Percentiles rank a stretch among this genome's conserved stretches.
Evolutionary conservation across 1,139 yeast species (phyloP).

Genomic region (Zygosaccharomyces sapae): DNA sequence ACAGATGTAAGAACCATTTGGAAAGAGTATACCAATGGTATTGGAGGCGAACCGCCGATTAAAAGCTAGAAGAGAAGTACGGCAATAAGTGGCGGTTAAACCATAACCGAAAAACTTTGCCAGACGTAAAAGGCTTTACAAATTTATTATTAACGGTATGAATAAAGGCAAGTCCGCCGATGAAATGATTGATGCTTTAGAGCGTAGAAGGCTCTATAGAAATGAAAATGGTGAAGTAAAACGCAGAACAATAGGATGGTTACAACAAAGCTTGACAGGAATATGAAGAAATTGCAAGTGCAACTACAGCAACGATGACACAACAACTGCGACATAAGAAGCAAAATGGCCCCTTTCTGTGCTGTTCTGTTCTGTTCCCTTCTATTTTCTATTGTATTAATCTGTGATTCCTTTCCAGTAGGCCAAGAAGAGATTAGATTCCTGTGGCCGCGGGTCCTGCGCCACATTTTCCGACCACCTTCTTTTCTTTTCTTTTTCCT

Average conservation of each 20-base stretch:
- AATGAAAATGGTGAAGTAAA: slow-evolving; percentile 35
- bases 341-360: too few relatives aligned
- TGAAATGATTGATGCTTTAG: slow-evolving; percentile 34
- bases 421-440: too few relatives aligned
- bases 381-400: too few relatives aligned
- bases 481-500: too few relatives aligned
- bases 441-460: too few relatives aligned
- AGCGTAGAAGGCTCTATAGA: slow-evolving; percentile 31
- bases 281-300: too few relatives aligned
- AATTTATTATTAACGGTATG: slow-evolving; percentile 37
- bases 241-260: slow-evolving; percentile 37
- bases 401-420: too few relatives aligned
- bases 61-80: slow-evolving; percentile 35
- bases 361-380: too few relatives aligned
- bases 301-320: too few relatives aligned
- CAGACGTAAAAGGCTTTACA: slow-evolving; percentile 38
- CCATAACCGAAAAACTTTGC: slow-evolving; percentile 36
- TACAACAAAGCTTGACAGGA: slow-evolving; percentile 36
- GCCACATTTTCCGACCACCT: too few relatives aligned
- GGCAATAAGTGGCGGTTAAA: slow-evolving; percentile 38
- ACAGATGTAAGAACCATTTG: slow-evolving; percentile 37
- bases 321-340: too few relatives aligned
- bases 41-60: slow-evolving; percentile 38
- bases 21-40: slow-evolving; percentile 38
- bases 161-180: slow-evolving; percentile 36